phyloP scores from a whole-genome alignment of 176 grass and related monocot species.

The Phragmites australis region DNA sequence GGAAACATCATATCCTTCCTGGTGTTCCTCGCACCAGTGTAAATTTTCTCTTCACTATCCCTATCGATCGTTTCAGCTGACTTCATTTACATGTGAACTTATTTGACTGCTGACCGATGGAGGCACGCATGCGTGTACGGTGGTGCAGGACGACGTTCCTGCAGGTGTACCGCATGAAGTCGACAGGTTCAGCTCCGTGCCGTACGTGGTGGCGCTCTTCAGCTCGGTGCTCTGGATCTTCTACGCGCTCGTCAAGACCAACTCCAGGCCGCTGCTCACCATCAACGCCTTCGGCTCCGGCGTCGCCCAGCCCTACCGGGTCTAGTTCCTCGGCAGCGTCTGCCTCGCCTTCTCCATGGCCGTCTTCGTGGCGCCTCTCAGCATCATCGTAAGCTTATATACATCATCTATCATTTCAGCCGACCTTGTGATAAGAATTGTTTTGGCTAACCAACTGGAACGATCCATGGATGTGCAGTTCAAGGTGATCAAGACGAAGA shows the following conservation, averaged over 20 bases:
- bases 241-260: constrained; percentile 72
- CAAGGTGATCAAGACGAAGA: too few species aligned
- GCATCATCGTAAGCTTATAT: constrained; percentile 90
- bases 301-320: constrained; percentile 38
- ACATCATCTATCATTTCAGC: too few species aligned
- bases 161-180: constrained; percentile 64
- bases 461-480: too few species aligned
- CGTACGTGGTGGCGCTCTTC: constrained; percentile 89
- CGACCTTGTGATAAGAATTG: too few species aligned
- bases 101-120: too few species aligned
- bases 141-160: constrained; percentile 66
- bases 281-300: constrained; percentile 79
- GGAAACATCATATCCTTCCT: constrained; percentile 87
- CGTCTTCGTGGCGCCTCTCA: constrained; percentile 89
- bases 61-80: too few species aligned
- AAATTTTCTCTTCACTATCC: too few species aligned
- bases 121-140: background rate
- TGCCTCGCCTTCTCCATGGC: constrained; percentile 86
- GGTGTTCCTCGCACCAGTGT: constrained; percentile 84
- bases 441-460: too few species aligned
- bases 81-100: too few species aligned
- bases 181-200: constrained; percentile 83
- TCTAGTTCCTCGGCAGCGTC: constrained; percentile 69
- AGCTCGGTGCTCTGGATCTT: constrained; percentile 88
- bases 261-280: constrained; percentile 68